Conservation (phyloP, 129 eudicot species). For the Centrapalus pauciflorus region DNA sequence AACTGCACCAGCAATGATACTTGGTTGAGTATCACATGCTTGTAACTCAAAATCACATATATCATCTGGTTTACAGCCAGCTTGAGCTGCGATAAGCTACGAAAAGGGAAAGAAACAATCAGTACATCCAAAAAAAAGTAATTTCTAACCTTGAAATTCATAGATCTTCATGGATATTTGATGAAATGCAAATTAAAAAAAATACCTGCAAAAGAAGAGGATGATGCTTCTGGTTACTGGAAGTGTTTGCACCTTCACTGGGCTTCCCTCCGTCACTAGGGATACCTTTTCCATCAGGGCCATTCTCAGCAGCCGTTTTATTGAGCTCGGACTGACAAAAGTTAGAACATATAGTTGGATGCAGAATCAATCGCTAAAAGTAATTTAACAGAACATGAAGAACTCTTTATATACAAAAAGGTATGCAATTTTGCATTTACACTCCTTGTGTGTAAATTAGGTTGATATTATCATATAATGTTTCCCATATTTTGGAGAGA, state of each 20-base stretch:
- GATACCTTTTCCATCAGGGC: conserved; percentile 33
- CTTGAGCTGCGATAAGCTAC: conserved; percentile 69
- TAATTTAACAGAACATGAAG: not conserved
- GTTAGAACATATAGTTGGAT: not conserved
- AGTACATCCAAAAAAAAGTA: not conserved
- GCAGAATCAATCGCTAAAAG: not conserved
- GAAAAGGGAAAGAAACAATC: conserved; percentile 5
- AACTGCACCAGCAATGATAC: conserved; percentile 81
- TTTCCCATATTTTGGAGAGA: too few species aligned
- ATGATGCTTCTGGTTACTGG: conserved; percentile 63
- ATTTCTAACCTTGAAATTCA: conserved; percentile 2
- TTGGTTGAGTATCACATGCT: conserved; percentile 98
- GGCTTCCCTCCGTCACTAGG: conserved; percentile 29
- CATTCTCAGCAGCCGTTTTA: conserved; percentile 46
- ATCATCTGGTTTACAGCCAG: conserved; percentile 74
- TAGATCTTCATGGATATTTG: not conserved
- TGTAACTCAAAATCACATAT: conserved; percentile 97
- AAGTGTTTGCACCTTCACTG: conserved; percentile 25
- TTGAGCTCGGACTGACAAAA: conserved; percentile 71
- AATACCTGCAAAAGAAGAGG: conserved; percentile 77
- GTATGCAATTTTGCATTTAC: too few species aligned
- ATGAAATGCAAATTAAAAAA: not conserved
- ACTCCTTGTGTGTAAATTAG: too few species aligned
- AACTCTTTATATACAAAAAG: not conserved
- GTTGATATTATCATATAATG: too few species aligned